Evolutionary conservation across 176 grass and related monocot species (phyloP), one percentile per base, ranked within the genome.

Genomic region (Raddia guianensis): DNA sequence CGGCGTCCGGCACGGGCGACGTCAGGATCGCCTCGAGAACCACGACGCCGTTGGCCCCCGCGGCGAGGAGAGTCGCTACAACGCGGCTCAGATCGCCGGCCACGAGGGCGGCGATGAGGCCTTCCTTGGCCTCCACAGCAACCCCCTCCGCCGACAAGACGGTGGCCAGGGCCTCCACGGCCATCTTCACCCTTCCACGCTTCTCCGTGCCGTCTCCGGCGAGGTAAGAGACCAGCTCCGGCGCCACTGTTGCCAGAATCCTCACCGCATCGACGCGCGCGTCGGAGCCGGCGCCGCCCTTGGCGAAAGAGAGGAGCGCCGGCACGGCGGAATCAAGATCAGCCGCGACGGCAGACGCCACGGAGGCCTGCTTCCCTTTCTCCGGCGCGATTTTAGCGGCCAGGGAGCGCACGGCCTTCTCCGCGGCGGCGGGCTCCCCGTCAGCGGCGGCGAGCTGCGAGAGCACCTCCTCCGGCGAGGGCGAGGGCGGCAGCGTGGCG

Each of bases 1-100:
- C 89, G 14, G 82, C 63, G 73, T 81, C 87, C n/a, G 80, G 84
- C 74, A 49, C 77, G 49, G 85, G 73, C 40, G 94, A 94, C 27
- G 80, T 79, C 16, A 97, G 76, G 68, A 97, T 83, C 64, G 77
- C 84, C 66, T 94, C 89, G 0, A 97, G 82, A 53, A 91, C 73
- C 80, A 78, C 50, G 73, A 86, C 64, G 68, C 89, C 43, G 65
- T 66, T 57, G 55, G 69, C 51, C 3, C 82, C 78, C 18, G 70
- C 82, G 21, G 63, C 55, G 5, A 97, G 69, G 56, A 97, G 84
- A 77, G 90, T 85, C 56, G 76, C 48, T 32, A 85, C 60, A 12
- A 87, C 15, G 65, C 73, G 49, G 0, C 83, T 77, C 77, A 92
- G 82, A 42, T 88, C 86, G 46, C 75, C 43, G 35, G 57, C 77